Conservation (phyloP, 108 stramenopile species). For the Fragilariopsis cylindrus region DNA sequence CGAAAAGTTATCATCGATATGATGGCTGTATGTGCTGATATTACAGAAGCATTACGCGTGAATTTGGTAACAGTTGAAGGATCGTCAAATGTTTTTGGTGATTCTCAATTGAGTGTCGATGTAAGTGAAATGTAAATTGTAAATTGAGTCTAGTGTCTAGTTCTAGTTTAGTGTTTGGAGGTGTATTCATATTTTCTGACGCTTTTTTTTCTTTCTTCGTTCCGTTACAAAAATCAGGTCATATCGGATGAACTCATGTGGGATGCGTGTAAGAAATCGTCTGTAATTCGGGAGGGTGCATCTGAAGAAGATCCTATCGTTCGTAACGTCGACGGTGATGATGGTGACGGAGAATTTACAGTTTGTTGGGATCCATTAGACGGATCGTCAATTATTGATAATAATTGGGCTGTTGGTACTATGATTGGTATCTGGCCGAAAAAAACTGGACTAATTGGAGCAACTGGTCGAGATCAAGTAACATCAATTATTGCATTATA, state of each 20-base stretch:
- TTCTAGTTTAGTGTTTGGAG: neutral
- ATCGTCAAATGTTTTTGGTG: constrained; percentile 63
- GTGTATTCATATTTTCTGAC: neutral
- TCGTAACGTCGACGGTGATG: constrained; percentile 44
- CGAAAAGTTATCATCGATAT: constrained; percentile 53
- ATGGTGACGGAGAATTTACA: constrained; percentile 66
- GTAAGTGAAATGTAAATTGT: constrained; percentile 27
- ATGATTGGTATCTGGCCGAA: constrained; percentile 96
- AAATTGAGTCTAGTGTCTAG: neutral
- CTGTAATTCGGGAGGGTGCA: constrained; percentile 62
- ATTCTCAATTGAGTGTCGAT: constrained; percentile 69
- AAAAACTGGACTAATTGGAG: constrained; percentile 75
- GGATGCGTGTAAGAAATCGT: constrained; percentile 56
- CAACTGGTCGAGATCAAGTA: constrained; percentile 89
- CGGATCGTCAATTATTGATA: constrained; percentile 92
- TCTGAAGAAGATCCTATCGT: constrained; percentile 73
- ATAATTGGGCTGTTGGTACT: constrained; percentile 92
- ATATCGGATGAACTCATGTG: constrained; percentile 71
- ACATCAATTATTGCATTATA: constrained; percentile 88
- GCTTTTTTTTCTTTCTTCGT: constrained; percentile 1
- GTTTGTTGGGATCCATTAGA: constrained; percentile 96
- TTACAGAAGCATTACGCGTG: constrained; percentile 64
- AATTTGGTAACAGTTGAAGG: constrained; percentile 74
- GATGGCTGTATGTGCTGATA: constrained; percentile 65
- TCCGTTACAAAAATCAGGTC: constrained; percentile 21